These are phyloP conservation scores for Nicotiana obtusifolia DNA, from an alignment of 257 asterid genomes.

Conservation along the genomic window DNA sequence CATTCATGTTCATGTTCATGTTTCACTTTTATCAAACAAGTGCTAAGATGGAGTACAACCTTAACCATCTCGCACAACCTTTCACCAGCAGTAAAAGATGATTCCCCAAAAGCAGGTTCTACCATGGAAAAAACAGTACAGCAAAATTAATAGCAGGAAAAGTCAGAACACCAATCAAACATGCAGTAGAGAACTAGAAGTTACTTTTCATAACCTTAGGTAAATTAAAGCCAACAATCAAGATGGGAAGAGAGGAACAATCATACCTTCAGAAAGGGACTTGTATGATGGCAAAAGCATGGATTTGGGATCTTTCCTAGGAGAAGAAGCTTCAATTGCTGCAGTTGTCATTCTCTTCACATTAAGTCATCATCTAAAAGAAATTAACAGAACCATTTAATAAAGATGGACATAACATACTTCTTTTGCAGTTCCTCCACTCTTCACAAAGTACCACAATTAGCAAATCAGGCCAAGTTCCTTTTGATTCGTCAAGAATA, in stretches of 20 bases:
- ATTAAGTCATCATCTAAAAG: not conserved
- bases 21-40: not conserved
- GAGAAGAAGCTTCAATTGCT: conserved; percentile 96
- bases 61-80: conserved; percentile 84
- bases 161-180: not conserved
- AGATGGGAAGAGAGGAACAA: not conserved
- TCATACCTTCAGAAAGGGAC: conserved; percentile 46
- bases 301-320: conserved; percentile 72
- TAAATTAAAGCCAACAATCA: not conserved
- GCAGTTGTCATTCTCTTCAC: conserved; percentile 14
- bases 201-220: not conserved
- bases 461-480: conserved; percentile 84
- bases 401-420: conserved; percentile 24
- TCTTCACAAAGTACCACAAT: conserved; percentile 65
- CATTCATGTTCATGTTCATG: not conserved
- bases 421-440: conserved; percentile 99
- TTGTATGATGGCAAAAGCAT: conserved; percentile 50
- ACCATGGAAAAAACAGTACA: conserved; percentile 20
- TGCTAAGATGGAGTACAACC: conserved; percentile 41
- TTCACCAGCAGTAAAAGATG: conserved; percentile 76
- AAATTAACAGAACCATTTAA: not conserved
- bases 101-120: conserved; percentile 50
- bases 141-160: conserved; percentile 12
- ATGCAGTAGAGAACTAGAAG: not conserved
- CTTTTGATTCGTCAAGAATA: conserved; percentile 73